Evolutionary conservation across 768 basidiomycete species (phyloP), one percentile per base, ranked within the genome.

Genomic region (Peribolospora kevripleyi): DNA sequence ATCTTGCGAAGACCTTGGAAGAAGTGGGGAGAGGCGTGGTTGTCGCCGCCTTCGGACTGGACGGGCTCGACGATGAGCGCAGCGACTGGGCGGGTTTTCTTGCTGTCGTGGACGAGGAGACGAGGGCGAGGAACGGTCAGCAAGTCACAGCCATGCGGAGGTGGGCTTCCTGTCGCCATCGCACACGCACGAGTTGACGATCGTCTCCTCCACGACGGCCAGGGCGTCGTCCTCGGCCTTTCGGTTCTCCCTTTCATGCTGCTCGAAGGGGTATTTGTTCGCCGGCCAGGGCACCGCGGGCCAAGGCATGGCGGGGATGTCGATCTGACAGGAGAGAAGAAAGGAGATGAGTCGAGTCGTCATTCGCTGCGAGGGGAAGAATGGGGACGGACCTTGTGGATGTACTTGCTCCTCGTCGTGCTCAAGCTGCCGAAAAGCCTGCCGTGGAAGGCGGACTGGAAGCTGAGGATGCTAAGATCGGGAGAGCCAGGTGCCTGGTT

Each of bases 31-130:
- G 66, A 67, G 11, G 71, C 71, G 56, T 72, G 71, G 51, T 65
- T 62, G 62, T 72, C 71, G 1, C 71, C 71, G 7, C 70, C 71
- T 59, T 70, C 69, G 5, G 65, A 65, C 45, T 67, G 65, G 53
- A 72, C 64, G 1, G 71, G 71, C 59, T 72, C 71, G 57, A 72
- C 65, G 57, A 72, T 70, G 39, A 71, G 63, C 0, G 71, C 71
- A 11, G 71, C 71, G 51, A 72, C 67, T 2, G 68, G 67, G 54
- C 53, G 61, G 56, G 52, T 63, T 55, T 46, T 57, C 52, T 64
- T 66, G 54, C 65, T 66, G 55, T 54, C 52, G 10, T 56, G 58
- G 52, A 46, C 10, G 50, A 64, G 25, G 25, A 25, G 25, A 25
- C 25, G 25, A 25, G 25, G 25, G 25, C 25, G 25, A 25, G 25